Evolutionary conservation across 371 early-diverging fungal species (phyloP).

Genomic region (Saksenaea vasiformis): DNA sequence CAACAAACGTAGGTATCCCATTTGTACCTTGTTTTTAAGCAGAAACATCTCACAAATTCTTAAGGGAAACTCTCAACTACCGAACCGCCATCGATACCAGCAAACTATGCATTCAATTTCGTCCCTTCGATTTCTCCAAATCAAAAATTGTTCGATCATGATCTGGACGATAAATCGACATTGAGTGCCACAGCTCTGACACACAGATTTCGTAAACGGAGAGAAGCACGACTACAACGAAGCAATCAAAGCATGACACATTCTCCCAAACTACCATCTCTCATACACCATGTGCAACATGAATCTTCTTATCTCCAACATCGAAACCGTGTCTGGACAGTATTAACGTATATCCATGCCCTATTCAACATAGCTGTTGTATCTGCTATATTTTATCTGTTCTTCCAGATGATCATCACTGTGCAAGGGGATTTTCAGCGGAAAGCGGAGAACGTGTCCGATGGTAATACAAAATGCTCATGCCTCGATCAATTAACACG

Average conservation of each 20-base stretch:
- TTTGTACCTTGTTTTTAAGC: background rate
- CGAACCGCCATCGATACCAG: background rate
- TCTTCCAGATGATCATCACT: constrained; percentile 60
- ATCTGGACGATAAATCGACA: background rate
- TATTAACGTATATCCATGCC: constrained; percentile 59
- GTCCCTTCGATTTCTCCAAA: constrained; percentile 18
- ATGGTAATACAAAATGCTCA: background rate
- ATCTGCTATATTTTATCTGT: constrained; percentile 49
- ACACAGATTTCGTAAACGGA: constrained; percentile 13
- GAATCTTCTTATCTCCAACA: constrained; percentile 16
- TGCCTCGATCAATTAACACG: background rate
- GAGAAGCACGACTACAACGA: background rate
- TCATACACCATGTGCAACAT: background rate
- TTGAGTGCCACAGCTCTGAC: constrained; percentile 12
- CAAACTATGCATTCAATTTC: constrained; percentile 23
- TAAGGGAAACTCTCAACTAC: background rate
- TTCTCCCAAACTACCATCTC: background rate
- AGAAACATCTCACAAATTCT: background rate
- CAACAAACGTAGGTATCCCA: background rate
- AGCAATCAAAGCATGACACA: background rate
- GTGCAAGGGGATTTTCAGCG: constrained; percentile 68
- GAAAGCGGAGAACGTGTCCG: constrained; percentile 47
- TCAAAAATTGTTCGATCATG: constrained; percentile 23
- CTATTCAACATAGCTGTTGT: constrained; percentile 63
- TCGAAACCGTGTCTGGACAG: constrained; percentile 24